A percentile compares a stretch with the other conserved stretches of the same genome.
These are phyloP conservation scores for Penicillium malachiteum DNA, from an alignment of 495 filamentous ascomycete genomes.

Conservation along the genomic window DNA sequence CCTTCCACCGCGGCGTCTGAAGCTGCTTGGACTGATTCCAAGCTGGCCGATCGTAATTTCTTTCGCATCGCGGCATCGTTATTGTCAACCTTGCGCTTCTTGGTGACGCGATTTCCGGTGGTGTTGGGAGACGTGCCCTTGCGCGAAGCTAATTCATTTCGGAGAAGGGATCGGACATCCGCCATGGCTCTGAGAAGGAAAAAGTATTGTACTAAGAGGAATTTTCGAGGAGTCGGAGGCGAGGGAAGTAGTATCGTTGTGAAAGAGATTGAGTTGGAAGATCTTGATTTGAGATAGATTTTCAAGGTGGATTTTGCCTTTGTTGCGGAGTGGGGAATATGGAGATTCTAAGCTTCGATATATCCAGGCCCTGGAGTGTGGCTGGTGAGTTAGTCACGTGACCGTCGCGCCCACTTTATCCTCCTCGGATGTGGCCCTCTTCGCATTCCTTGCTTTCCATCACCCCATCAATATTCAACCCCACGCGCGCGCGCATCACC, in stretches of 20 bases:
- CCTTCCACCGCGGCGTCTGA: constrained; percentile 19
- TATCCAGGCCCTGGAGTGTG: not conserved
- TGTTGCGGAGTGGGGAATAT: constrained; percentile 25
- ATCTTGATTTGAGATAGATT: constrained; percentile 14
- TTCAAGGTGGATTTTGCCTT: constrained; percentile 20
- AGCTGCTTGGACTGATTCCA: constrained; percentile 24
- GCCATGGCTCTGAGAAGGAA: constrained; percentile 55
- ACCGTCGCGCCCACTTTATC: constrained; percentile 9
- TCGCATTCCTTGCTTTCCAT: constrained; percentile 9
- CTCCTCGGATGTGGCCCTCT: constrained; percentile 12
- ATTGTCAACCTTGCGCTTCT: constrained; percentile 58
- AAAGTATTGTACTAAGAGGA: not conserved
- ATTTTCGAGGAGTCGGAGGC: not conserved
- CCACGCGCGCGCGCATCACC: too few species aligned
- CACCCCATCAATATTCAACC: constrained; percentile 1
- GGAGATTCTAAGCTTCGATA: constrained; percentile 24
- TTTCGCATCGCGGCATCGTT: constrained; percentile 48
- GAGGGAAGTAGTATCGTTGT: not conserved
- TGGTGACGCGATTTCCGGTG: constrained; percentile 44
- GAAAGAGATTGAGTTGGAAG: constrained; percentile 2
- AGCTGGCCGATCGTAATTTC: constrained; percentile 41
- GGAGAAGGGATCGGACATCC: constrained; percentile 78
- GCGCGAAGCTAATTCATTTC: constrained; percentile 75
- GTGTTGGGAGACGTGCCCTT: constrained; percentile 55
- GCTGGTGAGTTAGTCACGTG: constrained; percentile 20